Evolutionary conservation across 345 rosid genomes (phyloP).

Genomic region (Aquilaria sinensis): DNA sequence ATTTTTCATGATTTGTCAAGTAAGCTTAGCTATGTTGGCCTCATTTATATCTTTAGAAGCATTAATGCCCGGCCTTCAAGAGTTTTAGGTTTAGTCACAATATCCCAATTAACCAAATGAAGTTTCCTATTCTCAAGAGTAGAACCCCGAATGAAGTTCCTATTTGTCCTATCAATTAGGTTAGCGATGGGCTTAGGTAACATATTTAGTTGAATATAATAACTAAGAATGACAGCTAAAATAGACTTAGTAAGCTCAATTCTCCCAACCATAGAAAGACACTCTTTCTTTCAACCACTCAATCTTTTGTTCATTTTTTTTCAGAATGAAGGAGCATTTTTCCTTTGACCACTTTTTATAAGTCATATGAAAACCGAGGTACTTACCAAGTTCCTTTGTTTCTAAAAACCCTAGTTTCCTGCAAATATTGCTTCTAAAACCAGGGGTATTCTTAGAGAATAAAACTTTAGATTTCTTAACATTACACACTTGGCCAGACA

Average conservation of each 20-base stretch:
- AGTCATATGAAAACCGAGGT: neutral
- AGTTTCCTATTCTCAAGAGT: no score
- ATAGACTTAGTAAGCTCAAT: neutral
- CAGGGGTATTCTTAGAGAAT: neutral
- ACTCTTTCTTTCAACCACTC: neutral
- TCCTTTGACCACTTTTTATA: neutral
- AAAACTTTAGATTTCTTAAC: no score
- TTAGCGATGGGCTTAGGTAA: neutral
- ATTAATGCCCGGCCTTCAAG: neutral
- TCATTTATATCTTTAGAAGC: neutral
- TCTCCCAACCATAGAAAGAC: neutral
- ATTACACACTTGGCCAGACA: no score
- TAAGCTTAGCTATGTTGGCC: neutral
- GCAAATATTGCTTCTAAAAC: neutral
- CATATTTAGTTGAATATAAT: neutral
- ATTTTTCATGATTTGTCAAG: neutral
- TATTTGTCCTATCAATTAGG: neutral
- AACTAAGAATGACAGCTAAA: neutral
- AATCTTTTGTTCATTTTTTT: neutral
- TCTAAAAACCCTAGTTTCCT: neutral
- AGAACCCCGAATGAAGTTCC: neutral
- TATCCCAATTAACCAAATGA: neutral
- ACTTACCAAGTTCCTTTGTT: neutral
- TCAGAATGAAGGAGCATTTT: neutral
- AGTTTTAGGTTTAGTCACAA: neutral